Evolutionary conservation across 208 protist species (phyloP), one percentile per base, ranked within the genome.

Genomic region (Polymyxa betae): DNA sequence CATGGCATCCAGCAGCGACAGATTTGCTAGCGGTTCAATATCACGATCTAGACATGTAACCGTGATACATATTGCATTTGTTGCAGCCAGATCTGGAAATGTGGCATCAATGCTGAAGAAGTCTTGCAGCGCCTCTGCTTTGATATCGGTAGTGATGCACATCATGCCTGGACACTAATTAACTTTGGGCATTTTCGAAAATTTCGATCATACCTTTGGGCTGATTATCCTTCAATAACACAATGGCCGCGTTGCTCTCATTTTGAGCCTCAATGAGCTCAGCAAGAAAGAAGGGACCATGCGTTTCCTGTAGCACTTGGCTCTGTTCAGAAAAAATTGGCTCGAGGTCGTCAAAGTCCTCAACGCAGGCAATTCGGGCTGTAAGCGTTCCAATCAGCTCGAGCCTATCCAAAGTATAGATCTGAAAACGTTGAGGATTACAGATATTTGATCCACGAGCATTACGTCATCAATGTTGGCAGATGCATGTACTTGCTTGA

Each of bases 81-180:
- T 5, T 5, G n/a, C 72, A n/a, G n/a, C 40, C 5, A 35, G 35
- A 82, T 82, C 72, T 12, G 72, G 72, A 43, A 40, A 82, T n/a
- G n/a, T 60, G 35, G n/a, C 72, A 16, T 20, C 40, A 35, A 35
- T 20, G 5, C 40, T 5, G 5, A 82, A 82, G n/a, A 66, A 5
- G 12, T 82, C n/a, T 5, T 5, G 5, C 72, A 82, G n/a, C 72
- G n/a, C 16, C 35, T 82, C 40, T 45, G 72, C 72, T 45, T 35
- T 43, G n/a, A 82, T 82, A 5, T 82, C 72, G n/a, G 72, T 82
- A 20, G 72, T 82, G 35, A 82, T 43, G 40, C 72, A 82, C 5
- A 43, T n/a, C 72, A 82, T 35, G 5, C 72, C 72, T 82, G n/a
- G 24, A 5, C 12, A 5, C 5, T 24, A 5, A 60, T 60, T 60